Evolutionary conservation across 352 stramenopile genomes (phyloP).

Genomic region (Globisporangium nunn): DNA sequence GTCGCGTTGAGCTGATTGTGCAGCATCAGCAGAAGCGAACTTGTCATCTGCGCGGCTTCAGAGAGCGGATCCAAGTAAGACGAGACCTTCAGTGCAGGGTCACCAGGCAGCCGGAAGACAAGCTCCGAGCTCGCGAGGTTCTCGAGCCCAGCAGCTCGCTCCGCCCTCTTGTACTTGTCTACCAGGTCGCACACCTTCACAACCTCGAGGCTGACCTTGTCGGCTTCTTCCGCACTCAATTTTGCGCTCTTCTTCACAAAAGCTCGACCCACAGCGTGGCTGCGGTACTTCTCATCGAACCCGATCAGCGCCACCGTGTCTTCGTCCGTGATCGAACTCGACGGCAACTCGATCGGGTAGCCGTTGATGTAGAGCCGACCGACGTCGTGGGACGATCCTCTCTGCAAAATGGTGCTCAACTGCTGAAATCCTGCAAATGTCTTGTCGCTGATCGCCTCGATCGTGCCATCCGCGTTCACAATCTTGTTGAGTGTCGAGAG

Average conservation of each 20-base stretch:
- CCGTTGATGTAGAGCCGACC: conserved; percentile 70
- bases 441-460: conserved; percentile 8
- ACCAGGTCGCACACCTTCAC: conserved; percentile 74
- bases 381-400: conserved; percentile 21
- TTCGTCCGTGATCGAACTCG: conserved; percentile 44
- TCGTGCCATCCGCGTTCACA: background rate
- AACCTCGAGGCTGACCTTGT: conserved; percentile 57
- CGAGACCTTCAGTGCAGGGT: conserved; percentile 50
- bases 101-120: conserved; percentile 28
- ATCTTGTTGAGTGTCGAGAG: conserved; percentile 19
- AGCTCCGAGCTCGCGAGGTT: conserved; percentile 25
- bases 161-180: conserved; percentile 60
- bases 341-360: conserved; percentile 44
- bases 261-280: conserved; percentile 55
- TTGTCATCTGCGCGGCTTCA: conserved; percentile 83
- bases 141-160: conserved; percentile 29
- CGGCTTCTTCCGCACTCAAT: conserved; percentile 41
- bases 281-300: conserved; percentile 69
- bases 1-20: conserved; percentile 63
- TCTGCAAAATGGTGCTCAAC: conserved; percentile 37
- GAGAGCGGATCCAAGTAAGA: conserved; percentile 90
- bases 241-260: conserved; percentile 56
- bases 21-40: conserved; percentile 80
- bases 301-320: conserved; percentile 56
- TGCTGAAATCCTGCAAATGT: conserved; percentile 25